Evolutionary conservation across 2,329 filamentous ascomycete species (phyloP).

Genomic region (Nemania abortiva): DNA sequence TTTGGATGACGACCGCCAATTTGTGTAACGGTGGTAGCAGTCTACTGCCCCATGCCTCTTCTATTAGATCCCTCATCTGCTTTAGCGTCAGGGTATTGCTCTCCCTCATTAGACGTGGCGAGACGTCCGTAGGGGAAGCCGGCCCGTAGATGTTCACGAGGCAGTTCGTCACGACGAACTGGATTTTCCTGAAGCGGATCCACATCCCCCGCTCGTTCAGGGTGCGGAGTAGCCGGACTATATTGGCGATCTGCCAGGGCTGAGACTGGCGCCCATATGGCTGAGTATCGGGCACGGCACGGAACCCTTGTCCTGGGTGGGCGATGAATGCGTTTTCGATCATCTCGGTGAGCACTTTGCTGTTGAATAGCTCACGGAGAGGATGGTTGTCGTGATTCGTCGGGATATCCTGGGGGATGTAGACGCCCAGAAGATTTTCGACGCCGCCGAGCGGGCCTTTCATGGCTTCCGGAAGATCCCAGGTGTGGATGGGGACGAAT

Average conservation of each 20-base stretch:
- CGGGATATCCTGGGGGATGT: conserved; percentile 59
- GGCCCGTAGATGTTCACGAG: conserved; percentile 54
- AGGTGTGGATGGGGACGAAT: conserved; percentile 59
- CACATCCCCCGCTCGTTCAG: conserved; percentile 51
- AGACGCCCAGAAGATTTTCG: conserved; percentile 52
- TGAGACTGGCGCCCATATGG: conserved; percentile 27
- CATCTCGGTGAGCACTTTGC: conserved; percentile 55
- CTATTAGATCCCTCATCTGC: conserved; percentile 54
- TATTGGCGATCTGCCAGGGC: conserved; percentile 50
- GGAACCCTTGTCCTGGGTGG: conserved; percentile 45
- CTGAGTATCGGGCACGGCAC: conserved; percentile 13
- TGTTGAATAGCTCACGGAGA: conserved; percentile 60
- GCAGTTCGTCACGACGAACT: conserved; percentile 47
- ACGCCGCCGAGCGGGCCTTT: conserved; percentile 51
- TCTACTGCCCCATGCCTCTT: conserved; percentile 54
- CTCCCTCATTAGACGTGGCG: conserved; percentile 40
- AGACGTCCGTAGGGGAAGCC: conserved; percentile 37
- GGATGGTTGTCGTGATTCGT: conserved; percentile 59
- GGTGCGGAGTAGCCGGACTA: conserved; percentile 52
- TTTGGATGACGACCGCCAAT: conserved; percentile 47
- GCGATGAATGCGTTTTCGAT: conserved; percentile 62
- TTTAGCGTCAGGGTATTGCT: conserved; percentile 49
- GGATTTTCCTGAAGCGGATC: conserved; percentile 43
- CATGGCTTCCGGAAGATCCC: conserved; percentile 57
- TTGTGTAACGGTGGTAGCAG: conserved; percentile 50